Base-by-base conservation (phyloP, 345 rosid genomes). In the Garcia nutans region DNA sequence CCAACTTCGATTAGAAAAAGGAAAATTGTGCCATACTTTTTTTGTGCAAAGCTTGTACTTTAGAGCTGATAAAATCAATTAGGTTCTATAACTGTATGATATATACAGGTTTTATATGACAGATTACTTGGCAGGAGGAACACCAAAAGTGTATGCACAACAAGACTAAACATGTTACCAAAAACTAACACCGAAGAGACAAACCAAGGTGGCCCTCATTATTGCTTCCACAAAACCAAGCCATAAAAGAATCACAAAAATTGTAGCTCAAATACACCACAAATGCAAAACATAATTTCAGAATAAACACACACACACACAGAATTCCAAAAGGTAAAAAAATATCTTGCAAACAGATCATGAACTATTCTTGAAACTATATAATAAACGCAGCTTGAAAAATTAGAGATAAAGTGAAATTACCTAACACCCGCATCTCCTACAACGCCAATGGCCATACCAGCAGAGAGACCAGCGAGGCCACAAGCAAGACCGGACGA, bases 351-450 rank as follows among this genome's bases (percentile, higher is more conserved):
- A 24, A 9, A 5, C 17, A 9, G 41, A 37, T 37, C 41, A 37
- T 37, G 6, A 37, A 37, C 6, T 37, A 37, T 37, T 37, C 41
- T 37, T 3, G 6, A 37, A 37, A 37, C 41, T 37, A 37, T 37
- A 6, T 37, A 37, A 37, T 5, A 37, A 37, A 37, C 5, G 41
- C 3, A 37, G 41, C 41, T 37, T 2, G 41, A 37, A 37, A 37
- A 37, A 23, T 11, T 10, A 68, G 15, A 57, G 8, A 24, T 24
- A 3, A 23, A 56, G 20, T 10, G 3, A 62, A 22, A 52, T 57
- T 73, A 78, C 81, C 81, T 73, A 23, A 78, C 77, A 68, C 81
- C 81, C 24, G 81, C 81, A 54, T 78, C 81, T 11, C 81, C 81
- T n/a, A 78, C 81, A 55, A 78, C 60, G 57, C 81, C 81, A 19